These are phyloP conservation scores for Candida maesae DNA, from an alignment of 805 yeast species.

Conservation along the genomic window DNA sequence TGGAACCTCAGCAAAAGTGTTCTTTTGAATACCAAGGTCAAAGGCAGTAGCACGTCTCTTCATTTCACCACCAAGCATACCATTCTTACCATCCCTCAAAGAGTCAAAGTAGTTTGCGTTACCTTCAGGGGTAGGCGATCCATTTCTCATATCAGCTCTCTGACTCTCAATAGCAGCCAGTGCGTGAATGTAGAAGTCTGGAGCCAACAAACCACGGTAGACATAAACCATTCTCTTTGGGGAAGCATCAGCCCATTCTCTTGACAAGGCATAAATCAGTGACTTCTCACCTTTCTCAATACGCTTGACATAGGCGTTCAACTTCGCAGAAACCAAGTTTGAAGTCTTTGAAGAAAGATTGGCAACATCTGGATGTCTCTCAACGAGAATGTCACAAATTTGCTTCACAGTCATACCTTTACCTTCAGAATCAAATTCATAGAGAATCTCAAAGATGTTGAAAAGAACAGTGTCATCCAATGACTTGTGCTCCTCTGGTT, in stretches of 20 bases:
- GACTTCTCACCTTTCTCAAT: constrained; percentile 79
- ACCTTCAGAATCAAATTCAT: constrained; percentile 63
- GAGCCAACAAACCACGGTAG: constrained; percentile 71
- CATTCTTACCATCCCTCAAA: constrained; percentile 16
- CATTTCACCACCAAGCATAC: constrained; percentile 18
- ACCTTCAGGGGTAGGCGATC: constrained; percentile 19
- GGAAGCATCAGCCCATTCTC: constrained; percentile 90
- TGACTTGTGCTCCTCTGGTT: constrained; percentile 60
- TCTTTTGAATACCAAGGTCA: constrained; percentile 44
- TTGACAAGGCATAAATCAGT: constrained; percentile 66
- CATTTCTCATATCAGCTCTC: constrained; percentile 28
- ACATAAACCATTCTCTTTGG: constrained; percentile 89
- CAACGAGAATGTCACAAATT: constrained; percentile 70
- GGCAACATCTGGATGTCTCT: constrained; percentile 81
- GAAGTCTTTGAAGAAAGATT: constrained; percentile 76
- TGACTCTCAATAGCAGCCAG: constrained; percentile 57
- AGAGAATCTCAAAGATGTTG: constrained; percentile 70
- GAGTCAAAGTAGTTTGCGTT: constrained; percentile 24
- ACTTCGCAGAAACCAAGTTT: constrained; percentile 74
- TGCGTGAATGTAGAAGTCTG: constrained; percentile 73
- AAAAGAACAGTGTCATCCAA: constrained; percentile 72
- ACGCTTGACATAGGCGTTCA: constrained; percentile 81
- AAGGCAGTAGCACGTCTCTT: constrained; percentile 52
- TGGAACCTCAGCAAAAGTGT: constrained; percentile 33
- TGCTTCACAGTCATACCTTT: constrained; percentile 90